Conservation (phyloP, 2,329 filamentous ascomycete genomes). For the Paecilomyces fulvus region DNA sequence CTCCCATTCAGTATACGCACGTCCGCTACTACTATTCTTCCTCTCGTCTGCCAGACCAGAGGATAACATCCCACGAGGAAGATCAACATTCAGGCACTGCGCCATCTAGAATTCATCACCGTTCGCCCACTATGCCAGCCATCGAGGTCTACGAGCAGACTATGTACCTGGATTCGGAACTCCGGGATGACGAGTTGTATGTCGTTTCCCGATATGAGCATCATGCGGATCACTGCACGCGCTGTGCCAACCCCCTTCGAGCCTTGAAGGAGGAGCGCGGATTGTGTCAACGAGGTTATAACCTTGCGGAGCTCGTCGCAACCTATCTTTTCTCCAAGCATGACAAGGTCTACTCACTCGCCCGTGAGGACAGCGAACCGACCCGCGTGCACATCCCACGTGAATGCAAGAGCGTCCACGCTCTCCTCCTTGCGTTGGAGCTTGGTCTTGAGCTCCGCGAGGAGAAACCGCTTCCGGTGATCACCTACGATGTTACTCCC, state of each 20-base stretch:
- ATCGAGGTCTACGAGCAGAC: slow-evolving; percentile 3
- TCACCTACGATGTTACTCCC: slow-evolving; percentile 28
- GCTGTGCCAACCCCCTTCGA: slow-evolving; percentile 22
- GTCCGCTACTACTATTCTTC: neutral
- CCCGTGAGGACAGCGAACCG: slow-evolving; percentile 28
- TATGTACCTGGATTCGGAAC: slow-evolving; percentile 6
- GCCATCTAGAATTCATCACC: neutral
- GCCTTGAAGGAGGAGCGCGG: slow-evolving; percentile 15
- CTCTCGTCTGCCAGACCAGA: neutral
- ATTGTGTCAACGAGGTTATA: slow-evolving; percentile 27
- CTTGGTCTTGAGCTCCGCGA: slow-evolving; percentile 26
- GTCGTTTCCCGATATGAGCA: slow-evolving; percentile 25
- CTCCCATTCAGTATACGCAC: neutral
- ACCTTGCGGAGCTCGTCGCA: slow-evolving; percentile 24
- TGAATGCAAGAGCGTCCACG: slow-evolving; percentile 24
- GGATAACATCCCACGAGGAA: neutral
- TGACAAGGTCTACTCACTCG: slow-evolving; percentile 33
- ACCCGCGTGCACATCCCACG: slow-evolving; percentile 36
- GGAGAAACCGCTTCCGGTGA: slow-evolving; percentile 11
- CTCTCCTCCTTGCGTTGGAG: slow-evolving; percentile 35
- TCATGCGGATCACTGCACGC: slow-evolving; percentile 25
- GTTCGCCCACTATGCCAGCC: slow-evolving; percentile 9
- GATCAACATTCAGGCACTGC: slow-evolving; percentile 5
- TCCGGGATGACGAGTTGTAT: slow-evolving; percentile 23
- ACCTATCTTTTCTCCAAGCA: slow-evolving; percentile 27